Base-by-base conservation (phyloP, 208 protist genomes). In the Crithidia sp. region DNA sequence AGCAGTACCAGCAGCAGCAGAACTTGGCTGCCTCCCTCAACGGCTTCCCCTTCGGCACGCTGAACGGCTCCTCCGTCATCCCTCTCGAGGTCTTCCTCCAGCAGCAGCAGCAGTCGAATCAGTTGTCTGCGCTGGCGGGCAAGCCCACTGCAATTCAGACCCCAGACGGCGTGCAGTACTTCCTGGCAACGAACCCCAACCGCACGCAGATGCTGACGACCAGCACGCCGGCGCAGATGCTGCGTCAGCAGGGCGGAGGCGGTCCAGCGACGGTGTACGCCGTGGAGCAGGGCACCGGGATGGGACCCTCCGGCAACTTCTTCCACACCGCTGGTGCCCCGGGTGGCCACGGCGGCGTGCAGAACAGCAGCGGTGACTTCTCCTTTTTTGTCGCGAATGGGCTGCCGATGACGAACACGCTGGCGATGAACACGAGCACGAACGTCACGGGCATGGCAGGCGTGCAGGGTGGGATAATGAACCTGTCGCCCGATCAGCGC, bases 91-190 rank as follows among this genome's bases (percentile, higher is more conserved):
- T 77, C 16, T 77, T 59, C 57, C 36, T 77, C 36, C 71, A 70
- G 41, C 72, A 77, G 39, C 74, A 79, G 67, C 75, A 79, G 50
- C 66, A 80, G 63, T 44, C 49, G 36, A 28, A 44, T 36, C 55
- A 53, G 37, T 7, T 50, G 4, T 19, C 40, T 14, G 52, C 52
- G 8, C 40, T 59, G 4, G 5, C 57, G 2, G 52, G 58, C 47
- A 72, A 71, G 28, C 53, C 72, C 14, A 47, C 36, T 16, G 52
- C 58, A 43, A 54, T 66, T 13, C 65, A 67, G 7, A 68, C 66
- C 7, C 6, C 53, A 3, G 73, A 77, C 36, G 71, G 63, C 2
- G 13, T 77, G 7, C 60, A 70, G 56, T 77, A 71, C 40, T 77
- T 60, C 57, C 45, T 77, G n/a, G 43, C 62, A 2, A 49, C 71